A percentile compares a stretch with the other conserved stretches of the same genome.
Conservation (phyloP, 2,329 filamentous ascomycete genomes). For the Rhytidhysteron rufulum region DNA sequence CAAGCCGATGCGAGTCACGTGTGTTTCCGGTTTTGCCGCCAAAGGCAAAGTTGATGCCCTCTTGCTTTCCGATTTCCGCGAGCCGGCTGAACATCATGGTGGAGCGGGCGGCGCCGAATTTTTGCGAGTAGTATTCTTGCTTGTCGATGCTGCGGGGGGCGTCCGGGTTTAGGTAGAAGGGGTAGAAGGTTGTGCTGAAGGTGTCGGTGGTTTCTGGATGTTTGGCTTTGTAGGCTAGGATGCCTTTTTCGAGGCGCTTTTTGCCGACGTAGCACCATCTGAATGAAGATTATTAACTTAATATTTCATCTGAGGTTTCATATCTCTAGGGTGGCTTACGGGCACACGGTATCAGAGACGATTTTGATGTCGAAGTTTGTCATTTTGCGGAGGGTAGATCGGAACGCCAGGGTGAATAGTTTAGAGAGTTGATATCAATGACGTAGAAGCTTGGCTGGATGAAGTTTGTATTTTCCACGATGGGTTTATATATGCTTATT, state of each 20-base stretch:
- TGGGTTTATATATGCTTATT: no score
- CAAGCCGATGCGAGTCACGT: constrained; percentile 71
- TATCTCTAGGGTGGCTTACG: constrained; percentile 43
- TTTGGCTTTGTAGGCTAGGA: constrained; percentile 60
- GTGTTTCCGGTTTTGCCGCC: constrained; percentile 71
- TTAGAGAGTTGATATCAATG: no score
- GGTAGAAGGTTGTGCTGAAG: constrained; percentile 70
- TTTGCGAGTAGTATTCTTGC: constrained; percentile 55
- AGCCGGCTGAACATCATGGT: constrained; percentile 58
- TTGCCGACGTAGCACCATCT: constrained; percentile 70
- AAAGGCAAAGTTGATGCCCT: constrained; percentile 71
- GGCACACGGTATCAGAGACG: constrained; percentile 79
- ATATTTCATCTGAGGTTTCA: no score
- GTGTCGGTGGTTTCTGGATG: constrained; percentile 61
- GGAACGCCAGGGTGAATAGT: constrained; percentile 30
- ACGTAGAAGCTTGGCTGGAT: no score
- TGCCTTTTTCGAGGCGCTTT: constrained; percentile 68
- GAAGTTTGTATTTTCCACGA: no score
- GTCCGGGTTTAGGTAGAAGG: constrained; percentile 75
- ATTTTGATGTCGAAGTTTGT: constrained; percentile 69
- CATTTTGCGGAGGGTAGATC: constrained; percentile 29
- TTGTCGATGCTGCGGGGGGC: constrained; percentile 55
- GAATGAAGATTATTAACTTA: no score
- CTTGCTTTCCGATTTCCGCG: constrained; percentile 53
- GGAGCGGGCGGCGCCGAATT: constrained; percentile 62